Evolutionary conservation across 140 eudicot genomes (phyloP), one percentile per base, ranked within the genome.

Genomic region (Bidens hawaiensis): DNA sequence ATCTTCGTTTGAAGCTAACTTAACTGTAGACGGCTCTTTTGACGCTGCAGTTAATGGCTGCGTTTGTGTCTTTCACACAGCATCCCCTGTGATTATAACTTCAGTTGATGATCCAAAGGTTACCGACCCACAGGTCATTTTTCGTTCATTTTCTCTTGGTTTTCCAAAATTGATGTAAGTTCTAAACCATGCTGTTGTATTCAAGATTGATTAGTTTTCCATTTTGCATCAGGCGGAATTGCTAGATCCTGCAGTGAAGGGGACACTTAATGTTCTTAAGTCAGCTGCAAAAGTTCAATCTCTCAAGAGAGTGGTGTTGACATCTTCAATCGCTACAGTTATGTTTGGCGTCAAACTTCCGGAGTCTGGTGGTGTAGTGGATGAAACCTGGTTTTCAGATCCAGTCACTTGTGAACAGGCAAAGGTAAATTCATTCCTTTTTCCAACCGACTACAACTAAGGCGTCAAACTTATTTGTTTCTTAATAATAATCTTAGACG

Each of bases 11-110:
- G 70, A 76, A 62, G 85, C 85, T 16, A 56, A 76, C 60, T 61
- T 80, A 25, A 38, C 68, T 24, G 82, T 71, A 36, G 85, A 80
- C 51, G 85, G 82, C 18, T 71, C 85, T 23, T 80, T 80, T 13
- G 79, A 67, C 18, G 41, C 82, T 27, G 76, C 79, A 6, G 14
- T 80, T 58, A 47, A 67, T 7, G 85, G 85, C 25, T 76, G 79
- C 42, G 79, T 62, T 1, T 76, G 82, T 27, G 76, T 80, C 43
- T 71, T 80, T 53, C 85, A 80, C 64, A 67, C 76, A 1, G 82
- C 85, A 16, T 76, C 82, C 33, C 85, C 79, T 40, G 73, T 72
- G 2, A 36, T 36, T 56, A 0, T 18, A 17, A 1, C 60, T 30
- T 38, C 69, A 40, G 43, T 36, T 36, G 43, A 36, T 36, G n/a